Conservation (phyloP, 208 protist genomes). For the Leishmania martiniquensis region DNA sequence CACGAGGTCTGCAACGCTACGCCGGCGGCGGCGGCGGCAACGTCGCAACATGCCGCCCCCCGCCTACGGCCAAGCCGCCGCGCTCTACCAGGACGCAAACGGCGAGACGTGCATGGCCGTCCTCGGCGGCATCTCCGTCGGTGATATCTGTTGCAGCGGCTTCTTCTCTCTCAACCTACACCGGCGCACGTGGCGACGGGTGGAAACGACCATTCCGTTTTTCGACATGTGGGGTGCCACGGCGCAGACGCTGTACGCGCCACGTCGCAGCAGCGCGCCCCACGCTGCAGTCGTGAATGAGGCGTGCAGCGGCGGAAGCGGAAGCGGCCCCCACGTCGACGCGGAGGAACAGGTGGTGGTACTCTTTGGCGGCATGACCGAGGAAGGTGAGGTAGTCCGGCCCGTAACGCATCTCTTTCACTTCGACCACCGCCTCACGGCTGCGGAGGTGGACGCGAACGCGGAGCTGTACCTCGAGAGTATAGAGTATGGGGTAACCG, state of each 20-base stretch:
- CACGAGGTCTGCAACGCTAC: background rate
- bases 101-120: constrained; percentile 46
- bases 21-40: background rate
- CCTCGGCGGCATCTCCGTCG: constrained; percentile 43
- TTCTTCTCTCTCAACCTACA: constrained; percentile 49
- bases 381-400: constrained; percentile 19
- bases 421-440: constrained; percentile 35
- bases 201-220: constrained; percentile 27
- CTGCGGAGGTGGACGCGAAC: constrained; percentile 20
- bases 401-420: constrained; percentile 53
- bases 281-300: background rate
- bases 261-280: constrained; percentile 7
- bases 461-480: constrained; percentile 24
- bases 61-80: constrained; percentile 62
- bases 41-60: constrained; percentile 36
- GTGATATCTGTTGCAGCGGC: constrained; percentile 15
- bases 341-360: constrained; percentile 64
- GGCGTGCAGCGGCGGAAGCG: background rate
- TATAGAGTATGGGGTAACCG: constrained; percentile 19
- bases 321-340: background rate
- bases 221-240: constrained; percentile 50
- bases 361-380: constrained; percentile 70
- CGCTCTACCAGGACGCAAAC: constrained; percentile 21
- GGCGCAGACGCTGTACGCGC: constrained; percentile 47
- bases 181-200: constrained; percentile 33